Conservation (phyloP, 2,329 filamentous ascomycete species). For the Arthrocladium fulminans region DNA sequence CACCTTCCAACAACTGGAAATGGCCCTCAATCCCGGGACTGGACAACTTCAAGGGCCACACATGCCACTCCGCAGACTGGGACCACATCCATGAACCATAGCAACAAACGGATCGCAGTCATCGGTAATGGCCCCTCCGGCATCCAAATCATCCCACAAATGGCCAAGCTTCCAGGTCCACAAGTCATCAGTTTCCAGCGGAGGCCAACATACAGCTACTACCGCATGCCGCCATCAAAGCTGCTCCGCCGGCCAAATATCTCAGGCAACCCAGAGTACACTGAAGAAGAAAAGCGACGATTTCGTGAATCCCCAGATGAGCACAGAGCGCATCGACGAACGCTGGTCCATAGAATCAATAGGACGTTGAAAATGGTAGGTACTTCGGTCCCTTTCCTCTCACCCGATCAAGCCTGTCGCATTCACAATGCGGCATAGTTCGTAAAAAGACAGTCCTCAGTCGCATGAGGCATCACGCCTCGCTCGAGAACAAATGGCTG, state of each 20-base stretch:
- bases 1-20: constrained; percentile 23
- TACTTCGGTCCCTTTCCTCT: background rate
- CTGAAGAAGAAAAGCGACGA: constrained; percentile 18
- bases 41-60: constrained; percentile 49
- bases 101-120: constrained; percentile 54
- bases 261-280: constrained; percentile 24
- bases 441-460: constrained; percentile 2
- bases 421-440: background rate
- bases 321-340: constrained; percentile 21
- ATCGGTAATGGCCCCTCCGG: constrained; percentile 58
- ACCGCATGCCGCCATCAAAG: constrained; percentile 10
- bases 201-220: constrained; percentile 39
- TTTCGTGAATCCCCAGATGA: constrained; percentile 18
- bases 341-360: constrained; percentile 11
- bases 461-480: background rate
- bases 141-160: constrained; percentile 55
- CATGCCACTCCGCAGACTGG: constrained; percentile 54
- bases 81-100: constrained; percentile 45
- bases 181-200: constrained; percentile 49
- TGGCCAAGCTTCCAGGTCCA: constrained; percentile 41
- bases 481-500: constrained; percentile 9
- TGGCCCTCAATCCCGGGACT: constrained; percentile 52
- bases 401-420: background rate
- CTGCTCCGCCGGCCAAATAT: constrained; percentile 4
- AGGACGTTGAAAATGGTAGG: constrained; percentile 12